Evolutionary conservation across 164 flowering plant genomes (phyloP).

Genomic region (Chimonanthus praecox): DNA sequence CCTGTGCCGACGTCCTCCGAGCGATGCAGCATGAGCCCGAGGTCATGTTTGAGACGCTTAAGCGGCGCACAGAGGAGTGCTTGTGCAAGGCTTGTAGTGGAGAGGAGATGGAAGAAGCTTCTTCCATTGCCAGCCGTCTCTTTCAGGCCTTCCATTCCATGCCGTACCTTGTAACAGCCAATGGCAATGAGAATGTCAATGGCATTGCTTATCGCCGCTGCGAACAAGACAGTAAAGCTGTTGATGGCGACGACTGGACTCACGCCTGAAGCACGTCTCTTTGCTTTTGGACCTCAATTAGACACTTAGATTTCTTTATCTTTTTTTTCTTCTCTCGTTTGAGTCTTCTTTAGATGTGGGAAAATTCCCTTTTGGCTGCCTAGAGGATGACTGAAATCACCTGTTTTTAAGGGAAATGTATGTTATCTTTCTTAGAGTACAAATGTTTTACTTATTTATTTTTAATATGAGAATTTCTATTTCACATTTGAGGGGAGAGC

Average conservation of each 20-base stretch:
- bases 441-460: too few species aligned
- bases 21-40: constrained; percentile 99
- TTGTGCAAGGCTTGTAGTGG: constrained; percentile 5
- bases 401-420: too few species aligned
- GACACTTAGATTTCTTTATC: too few species aligned
- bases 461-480: too few species aligned
- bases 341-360: too few species aligned
- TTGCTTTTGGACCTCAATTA: too few species aligned
- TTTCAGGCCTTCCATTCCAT: constrained; percentile 69
- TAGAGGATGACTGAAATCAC: too few species aligned
- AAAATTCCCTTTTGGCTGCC: too few species aligned
- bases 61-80: constrained; percentile 71
- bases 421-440: too few species aligned
- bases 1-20: constrained; percentile 79
- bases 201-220: neutral
- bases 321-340: too few species aligned
- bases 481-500: too few species aligned
- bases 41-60: constrained; percentile 91
- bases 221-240: constrained; percentile 15
- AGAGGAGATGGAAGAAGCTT: constrained; percentile 6
- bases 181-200: neutral
- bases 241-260: constrained; percentile 78
- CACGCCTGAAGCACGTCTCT: constrained; percentile 39
- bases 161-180: constrained; percentile 58
- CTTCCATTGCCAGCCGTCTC: constrained; percentile 44